These are phyloP conservation scores for Paraphoma sp. DNA, from an alignment of 2,329 filamentous ascomycete genomes.

Conservation along the genomic window DNA sequence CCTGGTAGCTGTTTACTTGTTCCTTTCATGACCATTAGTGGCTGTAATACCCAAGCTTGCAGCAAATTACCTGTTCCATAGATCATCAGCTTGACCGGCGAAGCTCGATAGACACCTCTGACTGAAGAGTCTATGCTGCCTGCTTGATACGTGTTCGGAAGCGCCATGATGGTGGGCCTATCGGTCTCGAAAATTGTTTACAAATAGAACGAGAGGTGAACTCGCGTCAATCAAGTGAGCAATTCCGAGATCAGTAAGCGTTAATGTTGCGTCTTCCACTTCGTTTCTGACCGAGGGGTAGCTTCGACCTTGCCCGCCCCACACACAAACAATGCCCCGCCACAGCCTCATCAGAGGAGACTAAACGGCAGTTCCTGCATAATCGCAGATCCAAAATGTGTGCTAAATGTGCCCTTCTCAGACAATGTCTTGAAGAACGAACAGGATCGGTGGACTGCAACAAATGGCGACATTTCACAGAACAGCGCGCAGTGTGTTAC, in stretches of 20 bases:
- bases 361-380: slow-evolving; percentile 28
- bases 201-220: neutral
- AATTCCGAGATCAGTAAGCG: slow-evolving; percentile 4
- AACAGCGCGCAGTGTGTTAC: slow-evolving; percentile 65
- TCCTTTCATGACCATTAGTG: slow-evolving; percentile 23
- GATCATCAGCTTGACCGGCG: slow-evolving; percentile 47
- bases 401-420: neutral
- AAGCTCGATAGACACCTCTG: slow-evolving; percentile 45
- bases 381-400: neutral
- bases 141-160: slow-evolving; percentile 44
- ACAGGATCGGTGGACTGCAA: neutral
- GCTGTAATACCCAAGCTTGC: neutral
- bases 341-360: slow-evolving; percentile 22
- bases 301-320: slow-evolving; percentile 36
- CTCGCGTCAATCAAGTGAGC: slow-evolving; percentile 2
- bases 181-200: neutral
- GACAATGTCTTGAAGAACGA: neutral
- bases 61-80: slow-evolving; percentile 37
- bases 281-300: slow-evolving; percentile 38
- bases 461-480: slow-evolving; percentile 40
- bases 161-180: slow-evolving; percentile 28
- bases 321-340: slow-evolving; percentile 34
- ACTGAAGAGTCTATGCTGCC: slow-evolving; percentile 41
- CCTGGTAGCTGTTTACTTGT: slow-evolving; percentile 41
- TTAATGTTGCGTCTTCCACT: slow-evolving; percentile 11